Evolutionary conservation across 2,329 filamentous ascomycete species (phyloP), one percentile per base, ranked within the genome.

Genomic region (Fusarium sp.): DNA sequence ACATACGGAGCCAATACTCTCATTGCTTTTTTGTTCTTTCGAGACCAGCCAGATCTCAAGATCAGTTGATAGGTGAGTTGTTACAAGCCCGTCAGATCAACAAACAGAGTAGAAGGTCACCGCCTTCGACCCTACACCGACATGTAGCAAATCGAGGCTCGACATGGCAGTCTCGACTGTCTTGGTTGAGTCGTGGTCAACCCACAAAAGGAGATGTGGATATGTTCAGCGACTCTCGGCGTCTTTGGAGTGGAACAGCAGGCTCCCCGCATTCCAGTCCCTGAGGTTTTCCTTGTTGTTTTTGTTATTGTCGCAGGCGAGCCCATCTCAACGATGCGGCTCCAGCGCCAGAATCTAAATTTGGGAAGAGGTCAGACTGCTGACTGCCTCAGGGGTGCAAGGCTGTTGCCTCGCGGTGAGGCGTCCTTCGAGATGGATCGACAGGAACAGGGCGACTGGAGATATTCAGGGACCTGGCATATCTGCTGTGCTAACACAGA

Each of bases 211-310:
- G 30, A 39, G 15, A 47, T 12, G 27, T 34, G 27, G 55, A 48
- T 43, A 55, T 67, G 18, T 56, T 65, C 54, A 41, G 55, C 71
- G 58, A 39, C 37, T 37, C 46, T 23, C 44, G 44, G 54, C 62
- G 60, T 62, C 51, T 34, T 31, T 62, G 66, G 43, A 46, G 50
- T 56, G 31, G 36, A 63, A 67, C 53, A 61, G 34, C 58, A 59
- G 48, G 52, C 15, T 48, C 16, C 28, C 44, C 56, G 16, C 53
- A 70, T 70, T 70, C 67, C 62, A 55, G 15, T 9, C 18, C n/a
- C 6, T n/a, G 0, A 6, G 2, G 10, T 57, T 30, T 51, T 51
- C 6, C 15, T 50, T 51, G 31, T 34, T 34, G 31, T 34, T 34
- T 4, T 12, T 34, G 36, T 60, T 52, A 10, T 61, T 62, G 55